Base-by-base conservation (phyloP, 2,329 filamentous ascomycete genomes). In the Apiospora aurea region DNA sequence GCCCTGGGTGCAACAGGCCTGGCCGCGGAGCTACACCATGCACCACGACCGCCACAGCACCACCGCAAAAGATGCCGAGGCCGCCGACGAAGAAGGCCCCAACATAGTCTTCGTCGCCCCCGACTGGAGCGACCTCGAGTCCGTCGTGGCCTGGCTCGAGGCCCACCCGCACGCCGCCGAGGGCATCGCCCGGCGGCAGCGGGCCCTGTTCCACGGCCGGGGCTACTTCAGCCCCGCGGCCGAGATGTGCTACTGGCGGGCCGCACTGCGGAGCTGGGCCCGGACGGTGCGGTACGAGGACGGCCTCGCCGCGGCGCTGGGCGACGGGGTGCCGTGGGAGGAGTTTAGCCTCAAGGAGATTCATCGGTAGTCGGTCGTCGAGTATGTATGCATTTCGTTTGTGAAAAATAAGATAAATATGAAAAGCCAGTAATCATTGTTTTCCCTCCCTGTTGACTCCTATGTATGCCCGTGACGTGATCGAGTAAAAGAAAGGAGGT, bases 211-310 rank as follows among this genome's bases (percentile, higher is more conserved):
- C 75, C 80, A 81, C 0, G 82, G 78, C 16, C 81, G 79, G 0
- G 86, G 86, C 0, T 86, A 87, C 75, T 78, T 87, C 66, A 85
- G 84, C 72, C 82, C 83, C 18, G 86, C 86, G n/a, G 85, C 86
- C 0, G 87, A 88, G 77, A 79, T 77, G 72, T 89, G 87, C 74
- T 89, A 88, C 79, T 89, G 87, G 87, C 81, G 87, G 53, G 84
- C 82, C 0, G 71, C 87, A 73, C 77, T 89, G 29, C 81, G 81
- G 71, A 85, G 85, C 0, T 89, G 87, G 87, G 81, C 79, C 70
- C 73, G 78, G 49, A 82, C 87, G 14, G 86, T 79, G 43, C 77
- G 78, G 53, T 75, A 79, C 0, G 47, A 79, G 43, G 78, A 78
- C 51, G 81, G 77, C 11, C 41, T 11, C 41, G 82, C 81, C 78